These are phyloP conservation scores for Zalaria obscura DNA, from an alignment of 2,329 filamentous ascomycete genomes.

Conservation along the genomic window DNA sequence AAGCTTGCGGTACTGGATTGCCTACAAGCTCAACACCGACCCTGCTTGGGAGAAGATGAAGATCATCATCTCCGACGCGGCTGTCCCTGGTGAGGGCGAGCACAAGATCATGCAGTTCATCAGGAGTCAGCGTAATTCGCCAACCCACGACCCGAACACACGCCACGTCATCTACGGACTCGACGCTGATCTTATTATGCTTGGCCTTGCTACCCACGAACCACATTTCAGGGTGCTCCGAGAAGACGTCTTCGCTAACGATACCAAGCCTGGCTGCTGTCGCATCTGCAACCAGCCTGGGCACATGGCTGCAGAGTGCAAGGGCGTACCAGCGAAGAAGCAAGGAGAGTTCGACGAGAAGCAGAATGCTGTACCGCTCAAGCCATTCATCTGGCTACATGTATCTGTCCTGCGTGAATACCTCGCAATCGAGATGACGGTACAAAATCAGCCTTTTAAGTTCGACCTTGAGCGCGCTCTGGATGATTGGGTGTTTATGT, in stretches of 20 bases:
- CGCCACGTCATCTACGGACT: constrained; percentile 96
- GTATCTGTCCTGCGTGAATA: constrained; percentile 88
- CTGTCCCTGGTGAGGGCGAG: constrained; percentile 93
- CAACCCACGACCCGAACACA: constrained; percentile 90
- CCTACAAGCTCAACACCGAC: constrained; percentile 95
- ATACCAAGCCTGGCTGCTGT: constrained; percentile 70
- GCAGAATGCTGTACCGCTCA: constrained; percentile 52
- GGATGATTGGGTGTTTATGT: constrained; percentile 99
- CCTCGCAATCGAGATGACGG: constrained; percentile 73
- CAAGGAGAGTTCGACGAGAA: constrained; percentile 64
- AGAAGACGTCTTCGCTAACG: constrained; percentile 92
- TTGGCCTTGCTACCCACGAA: constrained; percentile 92
- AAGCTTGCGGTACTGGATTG: constrained; percentile 88
- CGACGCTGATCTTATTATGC: constrained; percentile 97
- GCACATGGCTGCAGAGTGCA: constrained; percentile 77
- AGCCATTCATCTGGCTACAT: constrained; percentile 98
- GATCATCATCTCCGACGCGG: constrained; percentile 96
- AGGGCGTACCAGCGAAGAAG: constrained; percentile 64
- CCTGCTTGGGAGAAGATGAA: constrained; percentile 92
- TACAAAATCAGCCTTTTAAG: constrained; percentile 68
- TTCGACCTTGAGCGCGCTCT: constrained; percentile 90
- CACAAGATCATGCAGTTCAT: constrained; percentile 99
- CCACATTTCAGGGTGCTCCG: constrained; percentile 91
- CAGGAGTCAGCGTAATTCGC: constrained; percentile 77
- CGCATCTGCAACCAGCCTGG: constrained; percentile 84